phyloP scores from a whole-genome alignment of 495 filamentous ascomycete genomes.

The Pseudotulostoma volvatum region DNA sequence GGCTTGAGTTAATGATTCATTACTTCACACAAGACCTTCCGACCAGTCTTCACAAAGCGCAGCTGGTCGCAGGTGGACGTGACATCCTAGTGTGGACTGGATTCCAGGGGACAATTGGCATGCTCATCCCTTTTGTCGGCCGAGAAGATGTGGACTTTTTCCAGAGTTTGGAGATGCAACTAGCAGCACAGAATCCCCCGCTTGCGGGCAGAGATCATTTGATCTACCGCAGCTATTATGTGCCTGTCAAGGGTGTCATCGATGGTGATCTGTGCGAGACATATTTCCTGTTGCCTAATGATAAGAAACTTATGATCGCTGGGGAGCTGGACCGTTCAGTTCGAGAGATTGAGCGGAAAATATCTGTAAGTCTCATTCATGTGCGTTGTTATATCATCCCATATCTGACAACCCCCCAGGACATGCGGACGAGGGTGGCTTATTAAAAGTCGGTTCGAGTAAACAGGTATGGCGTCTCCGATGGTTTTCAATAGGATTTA shows the following conservation, averaged over 20 bases:
- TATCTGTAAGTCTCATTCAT: conserved; percentile 46
- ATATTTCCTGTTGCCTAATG: conserved; percentile 62
- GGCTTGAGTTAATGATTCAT: conserved; percentile 68
- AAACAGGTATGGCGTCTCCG: conserved; percentile 1
- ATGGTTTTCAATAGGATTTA: conserved; percentile 1
- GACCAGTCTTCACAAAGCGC: conserved; percentile 74
- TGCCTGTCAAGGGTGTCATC: conserved; percentile 91
- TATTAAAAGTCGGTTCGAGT: conserved; percentile 33
- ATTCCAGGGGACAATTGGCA: conserved; percentile 82
- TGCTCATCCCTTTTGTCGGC: conserved; percentile 74
- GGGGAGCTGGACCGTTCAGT: conserved; percentile 81
- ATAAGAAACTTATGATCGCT: conserved; percentile 89
- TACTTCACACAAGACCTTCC: conserved; percentile 88
- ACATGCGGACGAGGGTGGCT: conserved; percentile 76
- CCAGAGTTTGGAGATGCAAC: conserved; percentile 74
- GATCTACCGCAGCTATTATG: conserved; percentile 89
- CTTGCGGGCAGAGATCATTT: conserved; percentile 86
- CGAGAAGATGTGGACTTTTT: conserved; percentile 96
- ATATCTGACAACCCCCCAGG: conserved; percentile 26
- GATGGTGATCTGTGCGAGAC: conserved; percentile 97
- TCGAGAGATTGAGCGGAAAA: conserved; percentile 85
- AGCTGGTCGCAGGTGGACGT: conserved; percentile 78
- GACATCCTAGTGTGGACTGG: conserved; percentile 89
- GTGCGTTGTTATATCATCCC: neutral
- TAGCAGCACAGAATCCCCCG: conserved; percentile 70